A percentile compares a stretch with the other conserved stretches of the same genome.
phyloP scores from a whole-genome alignment of 129 eudicot species.

The Cynara cardunculus region DNA sequence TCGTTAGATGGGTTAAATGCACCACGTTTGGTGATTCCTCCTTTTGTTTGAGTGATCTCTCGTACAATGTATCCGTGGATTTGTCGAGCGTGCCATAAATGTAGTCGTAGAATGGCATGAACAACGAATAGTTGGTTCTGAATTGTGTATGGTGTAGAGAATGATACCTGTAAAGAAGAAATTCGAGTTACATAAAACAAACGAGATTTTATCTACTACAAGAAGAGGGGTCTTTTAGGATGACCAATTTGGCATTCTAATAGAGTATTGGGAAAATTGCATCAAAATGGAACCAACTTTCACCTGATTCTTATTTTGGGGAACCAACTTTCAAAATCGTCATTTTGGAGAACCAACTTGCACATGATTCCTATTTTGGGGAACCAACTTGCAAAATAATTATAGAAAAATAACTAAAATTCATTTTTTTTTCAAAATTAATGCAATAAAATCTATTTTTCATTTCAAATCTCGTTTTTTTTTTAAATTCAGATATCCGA shows the following conservation, averaged over 20 bases:
- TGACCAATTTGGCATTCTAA: neutral
- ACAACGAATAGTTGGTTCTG: slow-evolving; percentile 56
- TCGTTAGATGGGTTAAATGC: slow-evolving; percentile 68
- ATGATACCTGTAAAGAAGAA: slow-evolving; percentile 44
- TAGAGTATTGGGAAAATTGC: too few species aligned
- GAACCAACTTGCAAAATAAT: too few species aligned
- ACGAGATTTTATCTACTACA: neutral
- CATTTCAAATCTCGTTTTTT: too few species aligned
- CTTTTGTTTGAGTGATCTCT: slow-evolving; percentile 36
- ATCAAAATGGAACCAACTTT: too few species aligned
- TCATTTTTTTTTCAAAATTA: too few species aligned
- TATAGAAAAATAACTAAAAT: too few species aligned
- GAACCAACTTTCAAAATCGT: too few species aligned
- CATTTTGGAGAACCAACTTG: too few species aligned
- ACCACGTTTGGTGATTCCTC: slow-evolving; percentile 54
- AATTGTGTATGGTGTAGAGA: slow-evolving; percentile 63
- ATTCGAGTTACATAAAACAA: neutral
- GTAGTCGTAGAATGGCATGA: slow-evolving; percentile 76
- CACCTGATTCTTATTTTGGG: too few species aligned
- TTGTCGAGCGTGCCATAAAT: slow-evolving; percentile 63
- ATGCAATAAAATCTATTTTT: too few species aligned
- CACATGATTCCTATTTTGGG: too few species aligned
- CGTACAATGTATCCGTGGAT: slow-evolving; percentile 45
- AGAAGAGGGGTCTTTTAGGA: neutral
- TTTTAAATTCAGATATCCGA: too few species aligned